Conservation (phyloP, 139 green algal genomes). For the Picochlorum sp. region DNA sequence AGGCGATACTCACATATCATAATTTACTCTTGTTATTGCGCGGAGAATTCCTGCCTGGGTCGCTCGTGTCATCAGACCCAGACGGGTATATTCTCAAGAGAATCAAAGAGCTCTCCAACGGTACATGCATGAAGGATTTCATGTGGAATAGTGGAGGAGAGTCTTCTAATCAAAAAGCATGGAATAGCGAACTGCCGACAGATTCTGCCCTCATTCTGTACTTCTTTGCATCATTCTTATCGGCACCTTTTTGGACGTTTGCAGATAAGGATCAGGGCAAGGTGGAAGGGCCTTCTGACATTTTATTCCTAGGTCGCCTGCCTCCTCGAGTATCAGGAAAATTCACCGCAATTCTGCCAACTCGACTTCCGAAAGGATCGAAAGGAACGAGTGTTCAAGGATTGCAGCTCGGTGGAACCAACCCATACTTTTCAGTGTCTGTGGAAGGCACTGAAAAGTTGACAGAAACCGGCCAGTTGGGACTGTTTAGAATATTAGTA, state of each 20-base stretch:
- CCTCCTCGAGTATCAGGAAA: slow-evolving; percentile 28
- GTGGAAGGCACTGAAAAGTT: slow-evolving; percentile 29
- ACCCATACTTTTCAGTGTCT: slow-evolving; percentile 43
- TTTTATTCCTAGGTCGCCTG: slow-evolving; percentile 51
- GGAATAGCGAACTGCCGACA: slow-evolving; percentile 62
- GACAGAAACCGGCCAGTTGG: slow-evolving; percentile 18
- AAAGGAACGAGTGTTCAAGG: slow-evolving; percentile 41
- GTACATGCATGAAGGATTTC: slow-evolving; percentile 46
- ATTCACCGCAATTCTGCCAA: slow-evolving; percentile 52
- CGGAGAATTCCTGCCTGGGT: slow-evolving; percentile 38
- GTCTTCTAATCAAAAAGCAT: slow-evolving; percentile 40
- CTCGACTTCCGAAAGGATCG: slow-evolving; percentile 32
- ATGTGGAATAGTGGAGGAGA: slow-evolving; percentile 48
- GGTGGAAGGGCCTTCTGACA: slow-evolving; percentile 3
- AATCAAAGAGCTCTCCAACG: slow-evolving; percentile 40
- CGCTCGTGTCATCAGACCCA: slow-evolving; percentile 53
- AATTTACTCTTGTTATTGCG: slow-evolving; percentile 46
- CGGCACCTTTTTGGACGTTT: slow-evolving; percentile 60
- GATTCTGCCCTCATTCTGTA: slow-evolving; percentile 68
- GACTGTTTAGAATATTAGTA: not conserved
- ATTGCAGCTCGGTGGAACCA: slow-evolving; percentile 28
- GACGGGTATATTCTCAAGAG: slow-evolving; percentile 53
- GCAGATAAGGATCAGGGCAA: slow-evolving; percentile 9
- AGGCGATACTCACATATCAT: slow-evolving; percentile 53
- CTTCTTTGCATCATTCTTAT: slow-evolving; percentile 66